Evolutionary conservation across 768 basidiomycete species (phyloP), one percentile per base, ranked within the genome.

Genomic region (Russula sp.): DNA sequence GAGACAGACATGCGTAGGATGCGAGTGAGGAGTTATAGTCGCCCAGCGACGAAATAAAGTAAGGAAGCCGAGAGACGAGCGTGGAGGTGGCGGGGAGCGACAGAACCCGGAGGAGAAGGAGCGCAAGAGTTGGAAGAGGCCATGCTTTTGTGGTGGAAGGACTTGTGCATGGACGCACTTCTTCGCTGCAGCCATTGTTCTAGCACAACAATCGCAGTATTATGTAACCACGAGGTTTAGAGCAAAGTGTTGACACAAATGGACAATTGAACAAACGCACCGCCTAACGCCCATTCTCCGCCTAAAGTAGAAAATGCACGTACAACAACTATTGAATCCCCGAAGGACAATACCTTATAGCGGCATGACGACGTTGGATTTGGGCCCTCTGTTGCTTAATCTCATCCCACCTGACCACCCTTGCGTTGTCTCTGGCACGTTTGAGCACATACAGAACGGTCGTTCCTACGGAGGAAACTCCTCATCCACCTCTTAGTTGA

Each of bases 1-100:
- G 72, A 54, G 58, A 75, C 67, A 60, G 70, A 65, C 69, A 73
- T 71, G 67, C 9, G 38, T 49, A 38, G 25, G 25, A 36, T 1
- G 32, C 16, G 46, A 14, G 29, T 47, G 45, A 63, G 57, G 38
- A 36, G 42, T 52, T 46, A 32, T 36, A 29, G 66, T 66, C 65
- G 65, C n/a, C 65, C 66, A 54, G 66, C 66, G 66, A 66, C 66
- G 52, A 49, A 29, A 55, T 51, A 50, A 56, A 52, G 36, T 41
- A 51, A 43, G 13, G 16, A n/a, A 48, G 42, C 34, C 9, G 32
- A 41, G 47, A 29, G 39, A 25, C 39, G 38, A 36, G 25, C 38
- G 50, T 32, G 56, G 58, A 46, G 29, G 65, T 29, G 58, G 62
- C 63, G 50, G 43, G 35, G 59, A 42, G 57, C 53, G 53, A 59